phyloP scores from a whole-genome alignment of 192 early-diverging fungal genomes.

The Backusella psychrophila region DNA sequence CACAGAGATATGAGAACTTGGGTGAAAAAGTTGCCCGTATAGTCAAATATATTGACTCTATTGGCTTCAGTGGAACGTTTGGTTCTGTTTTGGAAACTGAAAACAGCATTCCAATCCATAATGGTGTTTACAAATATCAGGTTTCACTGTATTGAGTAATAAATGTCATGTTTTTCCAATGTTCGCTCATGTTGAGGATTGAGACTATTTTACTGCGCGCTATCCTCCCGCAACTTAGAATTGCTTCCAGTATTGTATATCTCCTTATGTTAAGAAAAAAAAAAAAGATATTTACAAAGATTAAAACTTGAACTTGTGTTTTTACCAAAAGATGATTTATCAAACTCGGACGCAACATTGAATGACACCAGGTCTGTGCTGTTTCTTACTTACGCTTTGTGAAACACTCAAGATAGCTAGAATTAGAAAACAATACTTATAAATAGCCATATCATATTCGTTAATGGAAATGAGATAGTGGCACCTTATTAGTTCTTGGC shows the following conservation, averaged over 20 bases:
- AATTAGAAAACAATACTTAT: not conserved
- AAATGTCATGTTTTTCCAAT: too few species aligned
- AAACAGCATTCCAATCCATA: too few species aligned
- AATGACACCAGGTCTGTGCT: not conserved
- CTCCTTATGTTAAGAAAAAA: not conserved
- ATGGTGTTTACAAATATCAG: too few species aligned
- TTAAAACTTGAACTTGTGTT: not conserved
- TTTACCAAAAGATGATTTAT: not conserved
- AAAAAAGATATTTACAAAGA: not conserved
- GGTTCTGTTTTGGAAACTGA: too few species aligned
- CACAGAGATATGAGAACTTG: too few species aligned
- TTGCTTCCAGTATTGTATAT: not conserved
- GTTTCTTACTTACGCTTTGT: not conserved
- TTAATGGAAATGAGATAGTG: not conserved
- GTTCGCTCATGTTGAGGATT: too few species aligned
- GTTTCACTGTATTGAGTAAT: too few species aligned
- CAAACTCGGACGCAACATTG: not conserved
- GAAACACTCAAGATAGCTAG: not conserved
- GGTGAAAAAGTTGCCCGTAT: too few species aligned
- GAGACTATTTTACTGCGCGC: too few species aligned
- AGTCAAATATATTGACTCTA: too few species aligned
- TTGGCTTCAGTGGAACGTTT: too few species aligned
- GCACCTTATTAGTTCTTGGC: not conserved
- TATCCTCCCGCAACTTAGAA: too few species aligned
- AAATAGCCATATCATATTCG: not conserved